These are phyloP conservation scores for Fusarium poae DNA, from an alignment of 2,329 filamentous ascomycete genomes.

Conservation along the genomic window DNA sequence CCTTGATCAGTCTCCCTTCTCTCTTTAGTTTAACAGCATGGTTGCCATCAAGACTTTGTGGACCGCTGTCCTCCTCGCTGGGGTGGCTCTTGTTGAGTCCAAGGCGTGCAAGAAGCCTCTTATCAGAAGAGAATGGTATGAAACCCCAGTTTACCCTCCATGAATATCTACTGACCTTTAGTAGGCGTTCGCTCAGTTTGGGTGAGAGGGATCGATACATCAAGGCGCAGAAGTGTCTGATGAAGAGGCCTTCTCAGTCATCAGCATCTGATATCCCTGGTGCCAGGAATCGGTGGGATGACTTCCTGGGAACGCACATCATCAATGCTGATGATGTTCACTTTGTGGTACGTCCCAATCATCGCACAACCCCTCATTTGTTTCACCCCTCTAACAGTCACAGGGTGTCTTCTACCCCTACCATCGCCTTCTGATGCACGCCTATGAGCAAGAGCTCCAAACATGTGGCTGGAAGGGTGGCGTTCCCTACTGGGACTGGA, in stretches of 20 bases:
- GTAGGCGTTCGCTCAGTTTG: conserved; percentile 24
- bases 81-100: conserved; percentile 11
- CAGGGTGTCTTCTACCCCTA: conserved; percentile 37
- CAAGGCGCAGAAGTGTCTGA: conserved; percentile 38
- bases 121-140: conserved; percentile 29
- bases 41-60: conserved; percentile 22
- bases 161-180: fast-evolving
- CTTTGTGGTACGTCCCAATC: conserved; percentile 21
- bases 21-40: background rate
- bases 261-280: conserved; percentile 19
- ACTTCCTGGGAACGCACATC: conserved; percentile 37
- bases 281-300: conserved; percentile 33
- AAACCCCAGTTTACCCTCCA: fast-evolving
- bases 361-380: fast-evolving
- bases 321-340: conserved; percentile 31
- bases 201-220: conserved; percentile 33
- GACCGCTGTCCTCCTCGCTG: conserved; percentile 11
- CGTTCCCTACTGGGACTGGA: conserved; percentile 46
- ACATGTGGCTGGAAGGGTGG: conserved; percentile 44
- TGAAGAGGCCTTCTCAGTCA: conserved; percentile 22
- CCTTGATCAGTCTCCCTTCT: background rate
- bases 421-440: conserved; percentile 29
- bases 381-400: background rate
- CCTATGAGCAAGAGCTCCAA: conserved; percentile 46
- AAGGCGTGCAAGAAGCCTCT: conserved; percentile 24